Percentiles rank a stretch among this genome's conserved stretches.
phyloP scores from a whole-genome alignment of 164 flowering plant species.

The Aristolochia fimbriata region DNA sequence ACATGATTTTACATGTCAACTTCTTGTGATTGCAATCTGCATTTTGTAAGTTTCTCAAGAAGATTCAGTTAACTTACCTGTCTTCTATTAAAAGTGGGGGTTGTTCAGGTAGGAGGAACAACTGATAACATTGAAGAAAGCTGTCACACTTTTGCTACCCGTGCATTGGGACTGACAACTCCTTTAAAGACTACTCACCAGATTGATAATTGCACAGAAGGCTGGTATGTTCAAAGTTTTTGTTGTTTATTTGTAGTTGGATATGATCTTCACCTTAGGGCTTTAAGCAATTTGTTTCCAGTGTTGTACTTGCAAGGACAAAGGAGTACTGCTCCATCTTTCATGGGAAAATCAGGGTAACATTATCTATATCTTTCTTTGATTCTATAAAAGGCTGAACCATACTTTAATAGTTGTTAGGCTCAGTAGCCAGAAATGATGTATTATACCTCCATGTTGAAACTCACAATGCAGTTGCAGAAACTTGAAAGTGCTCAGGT shows the following conservation, averaged over 20 bases:
- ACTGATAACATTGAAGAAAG: conserved; percentile 88
- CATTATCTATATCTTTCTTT: conserved; percentile 11
- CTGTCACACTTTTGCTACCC: conserved; percentile 85
- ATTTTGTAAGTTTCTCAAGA: too few relatives aligned
- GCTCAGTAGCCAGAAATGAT: too few relatives aligned
- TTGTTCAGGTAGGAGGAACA: conserved; percentile 81
- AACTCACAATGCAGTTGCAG: background rate
- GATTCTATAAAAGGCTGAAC: too few relatives aligned
- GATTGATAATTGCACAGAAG: conserved; percentile 96
- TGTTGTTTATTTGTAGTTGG: background rate
- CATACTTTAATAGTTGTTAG: too few relatives aligned
- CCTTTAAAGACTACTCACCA: conserved; percentile 88
- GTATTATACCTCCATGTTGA: too few relatives aligned
- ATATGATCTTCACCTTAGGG: conserved; percentile 5
- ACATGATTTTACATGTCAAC: too few relatives aligned
- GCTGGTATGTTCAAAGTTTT: conserved; percentile 54
- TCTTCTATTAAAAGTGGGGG: too few relatives aligned
- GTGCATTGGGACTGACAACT: conserved; percentile 61
- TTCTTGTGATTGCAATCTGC: too few relatives aligned
- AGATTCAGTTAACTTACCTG: too few relatives aligned
- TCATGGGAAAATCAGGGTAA: conserved; percentile 80
- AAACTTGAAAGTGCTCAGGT: too few relatives aligned
- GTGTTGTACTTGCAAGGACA: conserved; percentile 83
- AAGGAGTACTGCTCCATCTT: conserved; percentile 84
- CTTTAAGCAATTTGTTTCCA: conserved; percentile 22